These are phyloP conservation scores for Moesziomyces sp. DNA, from an alignment of 1,284 basidiomycete species.

Conservation along the genomic window DNA sequence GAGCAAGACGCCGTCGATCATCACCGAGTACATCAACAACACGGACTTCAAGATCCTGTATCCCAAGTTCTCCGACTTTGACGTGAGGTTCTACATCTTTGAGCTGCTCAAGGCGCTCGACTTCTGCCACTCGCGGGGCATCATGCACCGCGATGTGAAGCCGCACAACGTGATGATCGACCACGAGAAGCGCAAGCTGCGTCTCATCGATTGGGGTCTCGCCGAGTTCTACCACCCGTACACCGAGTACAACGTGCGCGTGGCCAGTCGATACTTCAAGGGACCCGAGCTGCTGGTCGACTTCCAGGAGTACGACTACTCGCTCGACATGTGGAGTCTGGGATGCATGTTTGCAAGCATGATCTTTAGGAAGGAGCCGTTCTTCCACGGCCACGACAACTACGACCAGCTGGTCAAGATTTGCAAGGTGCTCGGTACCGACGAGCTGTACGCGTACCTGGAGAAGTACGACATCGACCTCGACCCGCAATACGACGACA, in stretches of 20 bases:
- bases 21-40: constrained; percentile 99
- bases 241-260: constrained; percentile 97
- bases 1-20: constrained; percentile 95
- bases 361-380: constrained; percentile 99
- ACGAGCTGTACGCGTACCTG: constrained; percentile 81
- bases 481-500: constrained; percentile 68
- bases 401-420: constrained; percentile 99
- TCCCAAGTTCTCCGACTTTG: constrained; percentile 91
- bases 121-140: constrained; percentile 97
- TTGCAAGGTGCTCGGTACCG: constrained; percentile 94
- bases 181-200: constrained; percentile 92
- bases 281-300: constrained; percentile 96
- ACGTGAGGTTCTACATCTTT: constrained; percentile 95
- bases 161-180: constrained; percentile 99
- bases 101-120: constrained; percentile 97
- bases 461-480: constrained; percentile 76
- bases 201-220: constrained; percentile 98
- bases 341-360: constrained; percentile 87
- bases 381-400: constrained; percentile 99
- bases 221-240: constrained; percentile 99
- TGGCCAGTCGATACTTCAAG: constrained; percentile 97
- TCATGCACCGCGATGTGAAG: constrained; percentile 99
- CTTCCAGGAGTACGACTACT: constrained; percentile 96
- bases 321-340: constrained; percentile 92
- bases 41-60: constrained; percentile 98